phyloP scores from a whole-genome alignment of 495 filamentous ascomycete genomes.

The Penicillium waksmanii region DNA sequence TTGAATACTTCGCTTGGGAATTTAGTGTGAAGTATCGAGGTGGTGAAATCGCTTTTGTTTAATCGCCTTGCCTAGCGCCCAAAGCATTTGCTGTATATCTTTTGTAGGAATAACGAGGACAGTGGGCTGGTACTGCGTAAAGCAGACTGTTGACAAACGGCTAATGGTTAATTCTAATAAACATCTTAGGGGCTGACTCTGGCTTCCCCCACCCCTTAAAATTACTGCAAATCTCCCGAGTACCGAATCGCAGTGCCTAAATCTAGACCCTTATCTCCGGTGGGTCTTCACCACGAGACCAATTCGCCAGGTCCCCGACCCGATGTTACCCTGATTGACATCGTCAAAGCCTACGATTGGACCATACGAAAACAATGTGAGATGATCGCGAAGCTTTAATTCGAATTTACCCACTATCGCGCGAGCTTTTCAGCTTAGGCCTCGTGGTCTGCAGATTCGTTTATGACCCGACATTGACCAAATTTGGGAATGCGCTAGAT shows the following conservation, averaged over 20 bases:
- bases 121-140: too few relatives aligned
- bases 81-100: too few relatives aligned
- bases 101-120: too few relatives aligned
- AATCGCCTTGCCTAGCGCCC: too few relatives aligned
- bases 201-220: neutral
- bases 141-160: too few relatives aligned
- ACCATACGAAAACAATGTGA: constrained; percentile 2
- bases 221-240: neutral
- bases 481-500: constrained; percentile 6
- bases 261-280: constrained; percentile 4
- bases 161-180: too few relatives aligned
- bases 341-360: neutral
- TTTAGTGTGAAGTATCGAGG: neutral
- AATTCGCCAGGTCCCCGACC: constrained; percentile 5
- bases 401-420: constrained; percentile 6
- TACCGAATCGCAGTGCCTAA: neutral
- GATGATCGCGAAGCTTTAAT: constrained; percentile 12
- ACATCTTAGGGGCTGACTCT: too few relatives aligned
- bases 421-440: constrained; percentile 1
- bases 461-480: constrained; percentile 2
- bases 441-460: neutral
- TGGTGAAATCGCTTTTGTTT: neutral
- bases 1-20: neutral
- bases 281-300: neutral
- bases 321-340: constrained; percentile 15